Evolutionary conservation across 768 basidiomycete species (phyloP).

Genomic region (Psilocybe cubensis): DNA sequence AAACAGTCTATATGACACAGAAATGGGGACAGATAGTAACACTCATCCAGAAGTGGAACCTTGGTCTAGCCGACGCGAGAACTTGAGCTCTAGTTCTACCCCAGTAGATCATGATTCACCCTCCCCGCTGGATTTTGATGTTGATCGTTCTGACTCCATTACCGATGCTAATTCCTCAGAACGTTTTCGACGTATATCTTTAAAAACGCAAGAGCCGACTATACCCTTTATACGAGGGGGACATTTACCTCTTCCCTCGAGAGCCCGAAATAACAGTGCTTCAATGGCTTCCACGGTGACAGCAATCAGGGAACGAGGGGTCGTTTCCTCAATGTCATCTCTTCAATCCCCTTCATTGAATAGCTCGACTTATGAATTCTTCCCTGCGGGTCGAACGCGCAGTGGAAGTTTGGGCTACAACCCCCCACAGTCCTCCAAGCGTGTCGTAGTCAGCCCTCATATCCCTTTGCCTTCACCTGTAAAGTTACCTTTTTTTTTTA

Average conservation of each 20-base stretch:
- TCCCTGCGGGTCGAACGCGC: constrained; percentile 45
- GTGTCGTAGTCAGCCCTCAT: constrained; percentile 40
- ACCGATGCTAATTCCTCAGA: constrained; percentile 36
- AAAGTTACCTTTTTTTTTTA: constrained; percentile 2
- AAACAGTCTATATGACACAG: constrained; percentile 17
- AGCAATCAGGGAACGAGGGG: constrained; percentile 41
- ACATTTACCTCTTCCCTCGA: constrained; percentile 65
- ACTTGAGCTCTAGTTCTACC: constrained; percentile 55
- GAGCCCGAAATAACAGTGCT: constrained; percentile 43
- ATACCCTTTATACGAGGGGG: constrained; percentile 53
- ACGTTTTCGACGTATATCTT: constrained; percentile 49
- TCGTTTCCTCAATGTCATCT: constrained; percentile 22
- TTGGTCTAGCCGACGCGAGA: constrained; percentile 50
- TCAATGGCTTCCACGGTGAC: constrained; percentile 26
- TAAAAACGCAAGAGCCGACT: constrained; percentile 48
- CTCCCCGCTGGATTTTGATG: constrained; percentile 49
- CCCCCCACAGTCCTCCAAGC: constrained; percentile 34
- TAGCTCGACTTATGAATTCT: not conserved
- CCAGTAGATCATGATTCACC: constrained; percentile 43
- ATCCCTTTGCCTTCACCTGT: constrained; percentile 30
- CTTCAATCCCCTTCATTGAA: constrained; percentile 18
- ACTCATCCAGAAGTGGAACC: constrained; percentile 18
- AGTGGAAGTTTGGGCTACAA: constrained; percentile 66
- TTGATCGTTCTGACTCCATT: constrained; percentile 53
- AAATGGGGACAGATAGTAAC: constrained; percentile 5